Conservation (phyloP, 768 basidiomycete species). For the Cantharellus anzutake region DNA sequence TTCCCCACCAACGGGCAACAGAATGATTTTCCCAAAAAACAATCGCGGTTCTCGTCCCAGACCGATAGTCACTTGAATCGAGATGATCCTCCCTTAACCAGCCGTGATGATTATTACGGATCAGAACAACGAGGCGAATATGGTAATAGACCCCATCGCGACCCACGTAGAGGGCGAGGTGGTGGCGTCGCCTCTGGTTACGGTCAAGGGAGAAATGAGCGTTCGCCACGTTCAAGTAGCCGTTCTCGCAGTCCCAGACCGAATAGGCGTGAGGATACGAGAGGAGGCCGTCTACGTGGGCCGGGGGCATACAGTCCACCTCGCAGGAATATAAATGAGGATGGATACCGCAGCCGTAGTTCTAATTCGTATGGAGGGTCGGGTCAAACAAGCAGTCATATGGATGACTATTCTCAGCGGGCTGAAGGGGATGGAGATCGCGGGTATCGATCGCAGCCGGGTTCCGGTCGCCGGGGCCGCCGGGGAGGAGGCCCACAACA, state of each 20-base stretch:
- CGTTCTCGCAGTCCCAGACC: slow-evolving; percentile 54
- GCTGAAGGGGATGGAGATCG: neutral
- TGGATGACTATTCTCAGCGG: too few species aligned
- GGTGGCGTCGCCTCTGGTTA: slow-evolving; percentile 30
- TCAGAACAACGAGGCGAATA: neutral
- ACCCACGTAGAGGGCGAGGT: slow-evolving; percentile 31
- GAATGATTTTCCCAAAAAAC: too few species aligned
- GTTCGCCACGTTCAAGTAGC: slow-evolving; percentile 29
- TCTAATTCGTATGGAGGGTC: too few species aligned
- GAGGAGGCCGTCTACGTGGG: slow-evolving; percentile 24
- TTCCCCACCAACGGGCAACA: too few species aligned
- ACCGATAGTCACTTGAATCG: neutral
- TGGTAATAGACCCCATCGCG: neutral
- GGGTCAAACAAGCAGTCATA: too few species aligned
- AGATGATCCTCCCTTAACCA: neutral
- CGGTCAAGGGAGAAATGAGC: slow-evolving; percentile 24
- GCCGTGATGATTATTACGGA: neutral
- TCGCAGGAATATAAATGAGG: slow-evolving; percentile 15
- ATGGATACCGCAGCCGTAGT: too few species aligned
- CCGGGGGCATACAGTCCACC: slow-evolving; percentile 43
- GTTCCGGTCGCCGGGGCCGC: too few species aligned
- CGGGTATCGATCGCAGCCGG: neutral
- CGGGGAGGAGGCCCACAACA: too few species aligned
- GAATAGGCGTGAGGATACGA: slow-evolving; percentile 24
- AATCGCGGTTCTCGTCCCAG: too few species aligned